Evolutionary conservation across 345 rosid genomes (phyloP).

Genomic region (Trapa bicornis): DNA sequence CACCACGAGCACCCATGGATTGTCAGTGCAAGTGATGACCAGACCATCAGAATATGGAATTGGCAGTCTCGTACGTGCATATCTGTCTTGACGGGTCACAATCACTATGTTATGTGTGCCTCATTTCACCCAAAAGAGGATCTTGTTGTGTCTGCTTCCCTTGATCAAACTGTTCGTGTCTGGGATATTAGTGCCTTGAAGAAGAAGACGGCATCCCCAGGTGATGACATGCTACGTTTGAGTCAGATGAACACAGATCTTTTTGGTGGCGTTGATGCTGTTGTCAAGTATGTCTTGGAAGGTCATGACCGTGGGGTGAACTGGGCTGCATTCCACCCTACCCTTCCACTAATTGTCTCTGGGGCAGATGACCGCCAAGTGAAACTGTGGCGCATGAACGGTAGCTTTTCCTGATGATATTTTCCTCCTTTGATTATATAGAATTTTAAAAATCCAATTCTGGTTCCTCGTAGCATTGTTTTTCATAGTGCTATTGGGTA

Average conservation of each 20-base stretch:
- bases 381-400: slow-evolving; percentile 96
- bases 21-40: slow-evolving; percentile 97
- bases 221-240: slow-evolving; percentile 74
- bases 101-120: slow-evolving; percentile 99
- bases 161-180: slow-evolving; percentile 94
- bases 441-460: background rate
- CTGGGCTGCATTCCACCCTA: slow-evolving; percentile 98
- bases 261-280: slow-evolving; percentile 94
- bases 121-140: slow-evolving; percentile 95
- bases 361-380: slow-evolving; percentile 99
- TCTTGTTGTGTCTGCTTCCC: slow-evolving; percentile 88
- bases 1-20: slow-evolving; percentile 98
- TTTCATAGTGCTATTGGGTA: background rate
- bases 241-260: slow-evolving; percentile 90
- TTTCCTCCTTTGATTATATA: background rate
- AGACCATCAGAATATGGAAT: slow-evolving; percentile 95
- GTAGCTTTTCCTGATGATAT: slow-evolving; percentile 19
- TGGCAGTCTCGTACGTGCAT: slow-evolving; percentile 98
- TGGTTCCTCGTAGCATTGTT: background rate
- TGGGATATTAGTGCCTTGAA: slow-evolving; percentile 92
- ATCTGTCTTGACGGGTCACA: slow-evolving; percentile 92
- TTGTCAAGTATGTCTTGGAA: slow-evolving; percentile 91
- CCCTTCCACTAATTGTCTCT: slow-evolving; percentile 84
- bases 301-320: slow-evolving; percentile 98
- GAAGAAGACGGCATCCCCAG: slow-evolving; percentile 85